These are phyloP conservation scores for Iodosphaeria phyllophila DNA, from an alignment of 2,329 filamentous ascomycete species.

Conservation along the genomic window DNA sequence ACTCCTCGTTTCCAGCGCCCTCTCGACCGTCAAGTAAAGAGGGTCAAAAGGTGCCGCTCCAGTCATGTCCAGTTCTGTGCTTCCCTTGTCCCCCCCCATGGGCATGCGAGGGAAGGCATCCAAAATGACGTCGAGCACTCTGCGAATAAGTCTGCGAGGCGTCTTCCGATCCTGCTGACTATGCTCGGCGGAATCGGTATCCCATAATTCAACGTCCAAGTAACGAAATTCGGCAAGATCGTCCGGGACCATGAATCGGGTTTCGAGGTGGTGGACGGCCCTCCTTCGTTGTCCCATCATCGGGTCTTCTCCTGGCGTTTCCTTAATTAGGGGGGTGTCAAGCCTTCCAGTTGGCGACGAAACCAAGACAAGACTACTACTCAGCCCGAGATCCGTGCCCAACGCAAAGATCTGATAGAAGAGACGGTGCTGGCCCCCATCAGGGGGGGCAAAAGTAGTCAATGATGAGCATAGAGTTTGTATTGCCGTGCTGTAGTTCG, in stretches of 20 bases:
- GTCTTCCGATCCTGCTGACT: too few species aligned
- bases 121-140: constrained; percentile 1
- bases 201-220: not conserved
- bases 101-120: too few species aligned
- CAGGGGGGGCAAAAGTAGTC: too few species aligned
- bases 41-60: constrained; percentile 4
- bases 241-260: constrained; percentile 10
- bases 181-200: not conserved
- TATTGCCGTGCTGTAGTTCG: not conserved
- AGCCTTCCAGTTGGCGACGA: too few species aligned
- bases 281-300: constrained; percentile 3
- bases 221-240: constrained; percentile 4
- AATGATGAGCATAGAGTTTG: too few species aligned
- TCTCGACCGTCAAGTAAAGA: constrained; percentile 2
- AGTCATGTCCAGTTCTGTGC: constrained; percentile 1
- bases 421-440: constrained; percentile 10
- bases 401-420: constrained; percentile 29
- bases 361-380: constrained; percentile 15
- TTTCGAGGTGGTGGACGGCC: constrained; percentile 4
- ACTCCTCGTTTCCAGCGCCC: constrained; percentile 2
- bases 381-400: constrained; percentile 21
- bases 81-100: too few species aligned
- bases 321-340: too few species aligned
- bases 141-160: constrained; percentile 1
- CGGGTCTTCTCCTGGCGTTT: not conserved